Evolutionary conservation across 2,329 filamentous ascomycete species (phyloP).

Genomic region (Arthrobotrys pseudoclavata): DNA sequence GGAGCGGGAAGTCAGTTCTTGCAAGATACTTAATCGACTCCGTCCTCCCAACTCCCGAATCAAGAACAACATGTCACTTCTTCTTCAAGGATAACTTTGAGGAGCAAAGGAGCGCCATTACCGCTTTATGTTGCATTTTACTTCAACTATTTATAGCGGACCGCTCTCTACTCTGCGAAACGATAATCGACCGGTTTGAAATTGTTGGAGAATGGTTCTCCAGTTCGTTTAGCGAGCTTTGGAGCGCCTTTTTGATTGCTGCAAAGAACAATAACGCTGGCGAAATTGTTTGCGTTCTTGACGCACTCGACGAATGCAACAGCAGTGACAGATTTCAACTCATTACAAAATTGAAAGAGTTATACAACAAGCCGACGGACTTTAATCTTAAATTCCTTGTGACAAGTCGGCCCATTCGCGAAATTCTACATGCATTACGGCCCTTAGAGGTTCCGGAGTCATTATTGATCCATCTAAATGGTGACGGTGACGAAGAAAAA

Average conservation of each 20-base stretch:
- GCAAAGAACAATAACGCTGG: constrained; percentile 64
- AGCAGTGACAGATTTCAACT: constrained; percentile 11
- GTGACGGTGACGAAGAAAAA: constrained; percentile 65
- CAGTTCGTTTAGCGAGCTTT: constrained; percentile 63
- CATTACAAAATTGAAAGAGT: neutral
- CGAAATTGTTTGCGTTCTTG: constrained; percentile 65
- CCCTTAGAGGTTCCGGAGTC: constrained; percentile 31
- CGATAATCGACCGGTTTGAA: constrained; percentile 65
- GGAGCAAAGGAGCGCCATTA: neutral
- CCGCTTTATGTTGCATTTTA: neutral
- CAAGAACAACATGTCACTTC: constrained; percentile 66
- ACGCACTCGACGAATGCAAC: constrained; percentile 67
- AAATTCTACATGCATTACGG: constrained; percentile 61
- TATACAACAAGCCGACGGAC: neutral
- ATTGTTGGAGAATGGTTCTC: constrained; percentile 61
- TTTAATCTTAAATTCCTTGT: constrained; percentile 65
- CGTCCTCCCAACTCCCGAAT: constrained; percentile 58
- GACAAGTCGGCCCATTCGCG: constrained; percentile 65
- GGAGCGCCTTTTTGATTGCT: constrained; percentile 65
- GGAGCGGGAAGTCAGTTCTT: constrained; percentile 68
- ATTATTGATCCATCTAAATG: constrained; percentile 64
- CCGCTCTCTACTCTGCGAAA: constrained; percentile 64
- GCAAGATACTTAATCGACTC: constrained; percentile 57
- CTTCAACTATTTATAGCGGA: neutral
- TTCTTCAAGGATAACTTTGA: constrained; percentile 67